Base-by-base conservation (phyloP, 2,329 filamentous ascomycete genomes). In the Orbilia blumenaviensis region DNA sequence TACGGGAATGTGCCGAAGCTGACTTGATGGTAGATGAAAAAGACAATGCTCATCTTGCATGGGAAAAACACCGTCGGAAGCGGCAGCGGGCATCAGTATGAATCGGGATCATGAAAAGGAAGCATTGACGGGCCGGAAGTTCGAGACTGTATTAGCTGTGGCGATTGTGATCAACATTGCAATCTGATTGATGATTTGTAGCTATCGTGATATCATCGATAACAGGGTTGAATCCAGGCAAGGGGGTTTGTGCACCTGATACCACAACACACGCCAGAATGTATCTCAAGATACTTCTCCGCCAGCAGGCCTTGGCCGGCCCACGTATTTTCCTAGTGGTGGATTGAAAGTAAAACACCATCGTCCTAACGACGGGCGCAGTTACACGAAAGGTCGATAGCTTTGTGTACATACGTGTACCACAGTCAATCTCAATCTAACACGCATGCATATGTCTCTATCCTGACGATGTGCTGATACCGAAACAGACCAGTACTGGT, bases 131-230 rank as follows among this genome's bases (percentile, higher is more conserved):
- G 7, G 42, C 42, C 23, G 12, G 42, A 21, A n/a, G n/a, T 16
- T 4, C 38, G 21, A 21, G 38, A 42, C 38, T 12, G 18, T 3
- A 25, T 23, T 46, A 14, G 29, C n/a, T 25, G 38, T 44, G 36
- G 34, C 46, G 48, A 50, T 21, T 66, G n/a, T 21, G 23, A 58
- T 21, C 44, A n/a, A n/a, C n/a, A n/a, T n/a, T n/a, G n/a, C n/a
- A n/a, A n/a, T n/a, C n/a, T n/a, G 7, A 48, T 46, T n/a, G 48
- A 21, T 10, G 34, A 14, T 34, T 56, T 25, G 52, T 18, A 38
- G 41, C 14, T 54, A 48, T 69, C 66, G 66, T 69, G 42, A 63
- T 46, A 71, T 71, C 56, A 71, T 56, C 10, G 52, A 56, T 38
- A n/a, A 16, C 10, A 23, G 42, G 18, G 18, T 23, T 23, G 18